Percentiles rank a stretch among this genome's conserved stretches.
phyloP scores from a whole-genome alignment of 106 monocot genomes.

The Dendrobium chrysotoxum region DNA sequence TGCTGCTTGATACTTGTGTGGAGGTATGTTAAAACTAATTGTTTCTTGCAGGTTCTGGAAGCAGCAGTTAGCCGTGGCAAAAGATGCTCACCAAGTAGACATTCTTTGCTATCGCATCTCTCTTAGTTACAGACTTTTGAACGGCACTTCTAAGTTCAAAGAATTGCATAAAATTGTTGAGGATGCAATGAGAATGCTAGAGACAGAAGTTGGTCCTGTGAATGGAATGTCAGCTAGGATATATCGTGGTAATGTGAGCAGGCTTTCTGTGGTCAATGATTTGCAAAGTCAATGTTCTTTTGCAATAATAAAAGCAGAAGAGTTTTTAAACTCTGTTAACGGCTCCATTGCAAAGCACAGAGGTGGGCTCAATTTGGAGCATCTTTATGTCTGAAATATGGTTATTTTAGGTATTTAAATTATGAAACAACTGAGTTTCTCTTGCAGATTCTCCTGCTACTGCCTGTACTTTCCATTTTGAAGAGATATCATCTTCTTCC shows the following conservation, averaged over 20 bases:
- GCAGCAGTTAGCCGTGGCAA: slow-evolving; percentile 59
- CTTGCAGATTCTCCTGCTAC: slow-evolving; percentile 1
- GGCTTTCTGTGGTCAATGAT: slow-evolving; percentile 51
- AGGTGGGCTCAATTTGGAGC: slow-evolving; percentile 21
- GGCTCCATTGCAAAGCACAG: slow-evolving; percentile 15
- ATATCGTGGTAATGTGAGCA: slow-evolving; percentile 68
- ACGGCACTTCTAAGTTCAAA: slow-evolving; percentile 51
- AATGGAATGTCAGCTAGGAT: slow-evolving; percentile 63
- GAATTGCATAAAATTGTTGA: slow-evolving; percentile 52
- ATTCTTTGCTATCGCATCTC: slow-evolving; percentile 60
- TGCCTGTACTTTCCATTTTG: slow-evolving; percentile 32
- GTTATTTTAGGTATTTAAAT: not conserved
- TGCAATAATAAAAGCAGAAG: slow-evolving; percentile 62
- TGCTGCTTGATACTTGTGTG: not conserved
- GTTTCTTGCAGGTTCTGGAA: slow-evolving; percentile 3
- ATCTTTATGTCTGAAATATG: slow-evolving; percentile 1
- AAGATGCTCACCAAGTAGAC: slow-evolving; percentile 75
- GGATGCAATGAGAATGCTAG: slow-evolving; percentile 56
- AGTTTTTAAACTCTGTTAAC: slow-evolving; percentile 27
- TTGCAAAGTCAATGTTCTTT: slow-evolving; percentile 53
- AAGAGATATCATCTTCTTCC: slow-evolving; percentile 45
- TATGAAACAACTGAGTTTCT: not conserved
- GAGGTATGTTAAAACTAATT: not conserved
- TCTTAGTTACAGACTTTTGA: slow-evolving; percentile 52
- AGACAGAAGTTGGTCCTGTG: slow-evolving; percentile 69